Base-by-base conservation (phyloP, 345 rosid genomes). In the Populus pruinosa region DNA sequence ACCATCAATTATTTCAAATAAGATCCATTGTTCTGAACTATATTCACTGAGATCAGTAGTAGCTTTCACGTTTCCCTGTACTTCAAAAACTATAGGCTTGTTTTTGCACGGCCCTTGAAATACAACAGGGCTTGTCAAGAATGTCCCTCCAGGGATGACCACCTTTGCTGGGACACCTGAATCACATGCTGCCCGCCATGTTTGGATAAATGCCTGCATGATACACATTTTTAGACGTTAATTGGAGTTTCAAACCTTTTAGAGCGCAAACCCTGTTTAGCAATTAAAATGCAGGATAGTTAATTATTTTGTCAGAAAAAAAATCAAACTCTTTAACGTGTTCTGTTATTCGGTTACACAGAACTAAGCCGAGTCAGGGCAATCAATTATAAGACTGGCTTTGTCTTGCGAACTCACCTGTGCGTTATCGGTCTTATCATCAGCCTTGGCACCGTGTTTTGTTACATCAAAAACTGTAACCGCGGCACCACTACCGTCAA, bases 51-150 rank as follows among this genome's bases (percentile, higher is more conserved):
- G 5, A 38, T 85, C 85, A 0, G 84, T 74, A 12, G 84, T 44
- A 4, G 93, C 93, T 68, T 71, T 70, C 67, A 92, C 25, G 18
- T 78, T 84, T 18, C 97, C 94, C 9, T 71, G 78, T 47, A 89
- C 79, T 38, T 90, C 83, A 47, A 92, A 50, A 33, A 75, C 78
- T 5, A 91, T 67, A 7, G 85, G 70, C 38, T 5, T 1, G 78
- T 73, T 71, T 7, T 75, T 76, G 76, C 94, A 92, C 21, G 97
- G 97, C 53, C 97, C 97, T 53, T 82, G 80, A 59, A 90, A 87
- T 33, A 87, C 77, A 2, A 86, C 83, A 1, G 89, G 89, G 10
- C 90, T 82, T 6, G 84, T 53, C 64, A 88, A 23, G 49, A 82
- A 92, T 1, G 79, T 41, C 5, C 93, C 92, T 3, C 69, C 31